Percentiles rank a stretch among this genome's conserved stretches.
Evolutionary conservation across 805 yeast species (phyloP).

Genomic region (Ogataea nitratoaversa): DNA sequence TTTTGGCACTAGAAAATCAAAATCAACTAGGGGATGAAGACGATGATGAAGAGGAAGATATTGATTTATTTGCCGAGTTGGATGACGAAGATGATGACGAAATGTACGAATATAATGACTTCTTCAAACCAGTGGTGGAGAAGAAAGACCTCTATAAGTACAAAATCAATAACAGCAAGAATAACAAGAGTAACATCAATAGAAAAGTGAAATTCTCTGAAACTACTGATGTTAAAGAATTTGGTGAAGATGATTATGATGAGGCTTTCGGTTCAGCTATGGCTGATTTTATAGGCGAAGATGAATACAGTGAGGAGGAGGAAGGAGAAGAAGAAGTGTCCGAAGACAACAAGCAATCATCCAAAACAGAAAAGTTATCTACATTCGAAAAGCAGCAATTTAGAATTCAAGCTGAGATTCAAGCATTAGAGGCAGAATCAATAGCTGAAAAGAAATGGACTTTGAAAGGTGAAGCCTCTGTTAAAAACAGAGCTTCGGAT

Average conservation of each 20-base stretch:
- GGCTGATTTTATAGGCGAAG: conserved; percentile 54
- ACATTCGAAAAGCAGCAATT: conserved; percentile 81
- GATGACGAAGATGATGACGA: conserved; percentile 46
- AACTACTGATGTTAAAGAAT: conserved; percentile 37
- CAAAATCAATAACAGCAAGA: neutral
- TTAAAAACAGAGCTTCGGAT: conserved; percentile 78
- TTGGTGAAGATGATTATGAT: conserved; percentile 59
- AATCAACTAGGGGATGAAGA: conserved; percentile 35
- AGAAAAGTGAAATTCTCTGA: conserved; percentile 16
- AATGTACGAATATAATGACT: conserved; percentile 60
- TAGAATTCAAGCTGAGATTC: conserved; percentile 72
- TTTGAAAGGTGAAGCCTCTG: conserved; percentile 85
- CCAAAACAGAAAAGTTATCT: conserved; percentile 42
- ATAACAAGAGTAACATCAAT: conserved; percentile 12
- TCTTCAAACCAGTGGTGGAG: conserved; percentile 42
- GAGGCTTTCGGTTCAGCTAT: conserved; percentile 57
- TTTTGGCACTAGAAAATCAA: conserved; percentile 54
- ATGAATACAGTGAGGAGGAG: conserved; percentile 34
- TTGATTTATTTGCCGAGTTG: conserved; percentile 49
- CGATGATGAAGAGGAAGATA: conserved; percentile 47
- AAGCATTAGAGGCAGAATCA: conserved; percentile 76
- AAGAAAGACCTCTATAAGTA: conserved; percentile 11
- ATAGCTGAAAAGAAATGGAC: conserved; percentile 93
- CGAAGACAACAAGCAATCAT: conserved; percentile 29
- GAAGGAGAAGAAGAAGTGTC: conserved; percentile 29